Evolutionary conservation across 352 stramenopile genomes (phyloP).

Genomic region (Globisporangium spiculum): DNA sequence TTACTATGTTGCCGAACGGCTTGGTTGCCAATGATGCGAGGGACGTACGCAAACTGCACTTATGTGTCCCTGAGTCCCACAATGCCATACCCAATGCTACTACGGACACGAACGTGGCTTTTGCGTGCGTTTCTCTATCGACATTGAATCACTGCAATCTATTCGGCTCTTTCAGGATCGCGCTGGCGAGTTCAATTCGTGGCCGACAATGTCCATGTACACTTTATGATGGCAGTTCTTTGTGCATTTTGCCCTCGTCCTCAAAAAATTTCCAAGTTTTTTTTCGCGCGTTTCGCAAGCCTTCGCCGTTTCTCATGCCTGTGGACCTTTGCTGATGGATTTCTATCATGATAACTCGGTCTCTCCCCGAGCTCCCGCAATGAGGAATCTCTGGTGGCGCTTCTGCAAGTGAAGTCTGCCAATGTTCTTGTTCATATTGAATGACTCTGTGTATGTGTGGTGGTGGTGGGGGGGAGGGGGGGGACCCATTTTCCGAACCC

Average conservation of each 20-base stretch:
- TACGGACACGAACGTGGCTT: too few species aligned
- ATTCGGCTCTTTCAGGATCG: background rate
- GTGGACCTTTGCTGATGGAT: background rate
- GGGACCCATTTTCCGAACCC: too few species aligned
- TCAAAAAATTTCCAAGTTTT: background rate
- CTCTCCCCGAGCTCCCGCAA: background rate
- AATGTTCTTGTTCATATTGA: background rate
- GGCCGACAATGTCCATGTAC: background rate
- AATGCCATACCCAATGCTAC: too few species aligned
- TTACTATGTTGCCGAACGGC: background rate
- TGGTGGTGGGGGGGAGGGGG: too few species aligned
- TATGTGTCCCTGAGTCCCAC: background rate
- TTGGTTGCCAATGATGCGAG: background rate
- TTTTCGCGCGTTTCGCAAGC: background rate
- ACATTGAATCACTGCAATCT: background rate
- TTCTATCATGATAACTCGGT: background rate
- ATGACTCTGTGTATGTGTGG: background rate
- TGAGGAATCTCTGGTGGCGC: background rate
- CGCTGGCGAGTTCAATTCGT: background rate
- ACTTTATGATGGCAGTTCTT: background rate
- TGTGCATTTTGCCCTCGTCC: background rate
- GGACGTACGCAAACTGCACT: background rate
- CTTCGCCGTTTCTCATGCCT: background rate
- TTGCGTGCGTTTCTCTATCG: background rate
- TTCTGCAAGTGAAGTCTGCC: background rate